Conservation (phyloP, 495 filamentous ascomycete genomes). For the Poronia punctata region DNA sequence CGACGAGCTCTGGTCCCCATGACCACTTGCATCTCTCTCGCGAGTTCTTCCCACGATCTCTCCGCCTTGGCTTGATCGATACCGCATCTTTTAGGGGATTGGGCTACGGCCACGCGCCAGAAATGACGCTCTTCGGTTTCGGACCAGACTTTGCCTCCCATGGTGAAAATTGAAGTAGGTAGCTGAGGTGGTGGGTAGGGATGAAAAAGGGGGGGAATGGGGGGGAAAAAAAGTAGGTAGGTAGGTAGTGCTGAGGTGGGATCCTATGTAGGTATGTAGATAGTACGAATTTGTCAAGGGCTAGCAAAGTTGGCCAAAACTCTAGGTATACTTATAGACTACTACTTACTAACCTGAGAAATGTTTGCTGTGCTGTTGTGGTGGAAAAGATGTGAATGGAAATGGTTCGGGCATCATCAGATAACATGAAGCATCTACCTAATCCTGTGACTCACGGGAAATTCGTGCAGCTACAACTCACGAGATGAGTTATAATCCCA, state of each 20-base stretch:
- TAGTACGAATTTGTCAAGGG: too few species aligned
- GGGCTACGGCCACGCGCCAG: slow-evolving; percentile 31
- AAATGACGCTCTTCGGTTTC: slow-evolving; percentile 32
- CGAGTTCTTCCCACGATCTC: slow-evolving; percentile 27
- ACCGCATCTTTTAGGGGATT: slow-evolving; percentile 30
- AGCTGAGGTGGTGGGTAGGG: neutral
- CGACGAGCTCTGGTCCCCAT: slow-evolving; percentile 26
- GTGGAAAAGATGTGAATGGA: too few species aligned
- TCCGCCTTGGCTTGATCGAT: slow-evolving; percentile 16
- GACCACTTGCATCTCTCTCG: slow-evolving; percentile 20
- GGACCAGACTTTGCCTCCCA: slow-evolving; percentile 38
- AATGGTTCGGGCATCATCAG: too few species aligned
- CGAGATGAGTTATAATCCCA: too few species aligned
- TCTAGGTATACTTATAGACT: too few species aligned
- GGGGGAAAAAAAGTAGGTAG: neutral
- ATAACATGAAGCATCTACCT: too few species aligned
- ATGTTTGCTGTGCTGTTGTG: too few species aligned
- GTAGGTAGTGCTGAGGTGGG: neutral
- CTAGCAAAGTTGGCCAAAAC: too few species aligned
- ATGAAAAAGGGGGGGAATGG: neutral
- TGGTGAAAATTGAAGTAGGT: slow-evolving; percentile 1
- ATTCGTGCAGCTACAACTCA: too few species aligned
- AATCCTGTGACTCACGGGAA: too few species aligned
- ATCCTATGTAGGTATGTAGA: too few species aligned
- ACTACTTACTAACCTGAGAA: too few species aligned